Conservation (phyloP, 306 rosid species). For the Citrullus colocynthis region DNA sequence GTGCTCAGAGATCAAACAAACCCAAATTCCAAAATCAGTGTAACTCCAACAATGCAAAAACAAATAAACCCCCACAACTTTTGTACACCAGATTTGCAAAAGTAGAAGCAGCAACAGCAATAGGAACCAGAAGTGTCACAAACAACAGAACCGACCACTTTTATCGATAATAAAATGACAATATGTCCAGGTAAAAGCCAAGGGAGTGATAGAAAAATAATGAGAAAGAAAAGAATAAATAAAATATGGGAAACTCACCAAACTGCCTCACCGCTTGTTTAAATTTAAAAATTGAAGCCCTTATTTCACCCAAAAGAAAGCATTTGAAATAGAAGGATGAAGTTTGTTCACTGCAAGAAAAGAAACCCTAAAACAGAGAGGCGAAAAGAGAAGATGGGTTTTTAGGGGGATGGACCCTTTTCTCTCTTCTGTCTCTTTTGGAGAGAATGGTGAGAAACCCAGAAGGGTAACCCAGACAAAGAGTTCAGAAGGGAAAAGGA, state of each 20-base stretch:
- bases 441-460: slow-evolving; percentile 6
- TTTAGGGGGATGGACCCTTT: not conserved
- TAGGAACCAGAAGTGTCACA: not conserved
- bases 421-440: not conserved
- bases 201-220: slow-evolving; percentile 1
- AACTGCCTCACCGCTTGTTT: slow-evolving; percentile 9
- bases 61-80: slow-evolving; percentile 10
- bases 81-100: not conserved
- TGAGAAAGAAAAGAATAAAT: not conserved
- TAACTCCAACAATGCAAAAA: slow-evolving; percentile 2
- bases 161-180: not conserved
- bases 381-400: slow-evolving; percentile 27
- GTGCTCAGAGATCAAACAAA: too few species aligned
- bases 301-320: not conserved
- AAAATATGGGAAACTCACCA: slow-evolving; percentile 30
- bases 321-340: not conserved
- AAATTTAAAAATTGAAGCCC: not conserved
- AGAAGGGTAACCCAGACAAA: slow-evolving; percentile 21
- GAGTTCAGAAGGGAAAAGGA: slow-evolving; percentile 6
- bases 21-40: slow-evolving; percentile 14
- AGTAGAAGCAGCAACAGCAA: not conserved
- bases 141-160: not conserved
- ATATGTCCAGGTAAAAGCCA: slow-evolving; percentile 2
- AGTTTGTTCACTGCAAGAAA: slow-evolving; percentile 14
- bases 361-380: slow-evolving; percentile 26